These are phyloP conservation scores for Urostyla sp. DNA, from an alignment of 73 alveolate species.

Conservation along the genomic window DNA sequence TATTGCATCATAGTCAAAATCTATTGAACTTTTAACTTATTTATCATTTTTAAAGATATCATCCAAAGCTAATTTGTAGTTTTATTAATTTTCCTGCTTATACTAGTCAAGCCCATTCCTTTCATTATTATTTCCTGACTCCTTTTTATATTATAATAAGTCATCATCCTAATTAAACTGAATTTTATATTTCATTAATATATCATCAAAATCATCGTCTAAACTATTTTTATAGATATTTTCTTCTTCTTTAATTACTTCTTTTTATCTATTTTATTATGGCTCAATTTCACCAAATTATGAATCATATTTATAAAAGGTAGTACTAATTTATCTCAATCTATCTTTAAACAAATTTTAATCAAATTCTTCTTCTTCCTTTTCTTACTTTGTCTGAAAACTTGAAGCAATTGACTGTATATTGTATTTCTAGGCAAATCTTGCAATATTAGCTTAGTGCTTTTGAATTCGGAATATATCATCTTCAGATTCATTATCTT, in stretches of 20 bases:
- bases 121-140: background rate
- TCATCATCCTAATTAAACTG: background rate
- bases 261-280: too few relatives aligned
- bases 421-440: conserved; percentile 3
- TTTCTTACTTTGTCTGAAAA: background rate
- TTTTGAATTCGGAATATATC: background rate
- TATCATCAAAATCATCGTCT: background rate
- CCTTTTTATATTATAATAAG: background rate
- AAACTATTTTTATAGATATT: background rate
- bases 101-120: background rate
- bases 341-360: background rate
- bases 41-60: background rate
- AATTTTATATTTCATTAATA: background rate
- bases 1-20: too few relatives aligned
- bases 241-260: background rate
- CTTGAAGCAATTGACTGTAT: background rate
- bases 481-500: conserved; percentile 14
- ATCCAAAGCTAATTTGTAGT: background rate
- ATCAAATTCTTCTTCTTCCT: background rate
- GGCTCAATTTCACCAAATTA: background rate
- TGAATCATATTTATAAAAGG: too few relatives aligned
- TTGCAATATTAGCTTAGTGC: conserved; percentile 30
- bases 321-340: background rate
- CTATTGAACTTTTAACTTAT: background rate
- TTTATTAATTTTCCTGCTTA: background rate